Evolutionary conservation across 2,329 filamentous ascomycete species (phyloP), one percentile per base, ranked within the genome.

Genomic region (Aphanocladium album): DNA sequence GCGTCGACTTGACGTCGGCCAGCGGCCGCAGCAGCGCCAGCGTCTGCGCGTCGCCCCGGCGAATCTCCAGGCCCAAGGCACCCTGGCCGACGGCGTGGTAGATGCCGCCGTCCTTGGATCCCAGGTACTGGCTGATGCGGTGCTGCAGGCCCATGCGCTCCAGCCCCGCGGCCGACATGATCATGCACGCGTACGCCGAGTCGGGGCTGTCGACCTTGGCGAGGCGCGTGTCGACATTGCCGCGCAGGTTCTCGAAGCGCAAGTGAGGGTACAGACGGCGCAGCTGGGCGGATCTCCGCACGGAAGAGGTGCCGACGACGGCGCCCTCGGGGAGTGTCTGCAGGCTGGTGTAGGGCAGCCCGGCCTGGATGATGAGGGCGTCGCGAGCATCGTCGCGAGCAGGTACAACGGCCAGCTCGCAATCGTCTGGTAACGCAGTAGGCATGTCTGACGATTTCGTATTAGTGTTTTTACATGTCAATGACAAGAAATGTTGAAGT

Each of bases 71-170:
- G 2, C 85, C 92, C 55, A 99, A 80, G 1, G 91, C 93, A 46
- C 95, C 95, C 76, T 99, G 95, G 0, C 95, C 95, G 11, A 99
- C 95, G 5, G 95, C 95, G 74, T 97, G 83, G 70, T 97, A 78
- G 79, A 96, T 89, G 41, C 90, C 90, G 43, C 87, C 88, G 50
- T 82, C 83, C 41, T 83, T 81, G 51, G 84, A 82, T 62, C 90
- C 89, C 62, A 99, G 81, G 70, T 87, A 92, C 73, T 91, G 86
- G 46, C 86, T 86, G 71, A 98, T 96, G 67, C 93, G 84, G 58
- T 80, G 80, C 12, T 80, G 82, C 64, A 90, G 80, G 35, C 84
- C 85, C 75, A 96, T 82, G 62, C 95, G 84, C 72, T 89, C 79
- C 57, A 99, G 79, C 0, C 95, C 95, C 1, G 95, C 93, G 1